phyloP scores from a whole-genome alignment of 2,329 filamentous ascomycete species.

The Neocatenulostroma microsporum region DNA sequence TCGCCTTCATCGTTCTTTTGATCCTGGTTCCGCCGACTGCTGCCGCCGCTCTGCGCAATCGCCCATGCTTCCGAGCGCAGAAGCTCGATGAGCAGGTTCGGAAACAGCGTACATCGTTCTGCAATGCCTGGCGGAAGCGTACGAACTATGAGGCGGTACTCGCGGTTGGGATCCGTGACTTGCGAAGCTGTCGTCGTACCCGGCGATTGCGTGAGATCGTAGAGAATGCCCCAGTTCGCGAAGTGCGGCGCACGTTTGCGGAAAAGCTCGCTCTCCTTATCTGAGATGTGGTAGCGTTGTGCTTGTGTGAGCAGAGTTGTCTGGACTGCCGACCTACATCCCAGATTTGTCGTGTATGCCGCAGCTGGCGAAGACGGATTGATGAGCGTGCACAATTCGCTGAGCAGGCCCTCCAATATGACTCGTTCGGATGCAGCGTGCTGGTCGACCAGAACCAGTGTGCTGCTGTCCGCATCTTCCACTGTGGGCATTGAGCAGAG shows the following conservation, averaged over 20 bases:
- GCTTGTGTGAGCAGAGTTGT: slow-evolving; percentile 40
- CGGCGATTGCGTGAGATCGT: slow-evolving; percentile 38
- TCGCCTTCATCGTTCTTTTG: slow-evolving; percentile 4
- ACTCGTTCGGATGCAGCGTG: slow-evolving; percentile 90
- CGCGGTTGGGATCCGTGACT: slow-evolving; percentile 9
- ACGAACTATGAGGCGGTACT: slow-evolving; percentile 44
- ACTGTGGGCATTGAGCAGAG: slow-evolving; percentile 50
- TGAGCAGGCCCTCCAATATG: slow-evolving; percentile 66
- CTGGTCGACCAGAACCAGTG: slow-evolving; percentile 77
- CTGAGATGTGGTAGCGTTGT: slow-evolving; percentile 57
- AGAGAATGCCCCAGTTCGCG: slow-evolving; percentile 64
- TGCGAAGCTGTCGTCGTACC: slow-evolving; percentile 5
- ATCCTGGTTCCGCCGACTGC: slow-evolving; percentile 1
- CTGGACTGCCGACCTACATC: slow-evolving; percentile 24
- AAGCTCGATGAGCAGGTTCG: slow-evolving; percentile 63
- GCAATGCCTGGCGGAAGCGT: slow-evolving; percentile 63
- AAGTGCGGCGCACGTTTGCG: slow-evolving; percentile 50
- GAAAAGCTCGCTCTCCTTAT: slow-evolving; percentile 55
- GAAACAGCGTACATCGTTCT: slow-evolving; percentile 67
- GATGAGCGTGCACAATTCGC: slow-evolving; percentile 42
- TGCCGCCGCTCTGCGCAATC: slow-evolving; percentile 39
- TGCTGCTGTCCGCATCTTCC: slow-evolving; percentile 13
- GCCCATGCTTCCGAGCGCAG: slow-evolving; percentile 69
- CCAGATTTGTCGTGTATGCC: slow-evolving; percentile 27
- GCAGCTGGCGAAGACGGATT: slow-evolving; percentile 5